Percentiles rank a stretch among this genome's conserved stretches.
Evolutionary conservation across 2,329 filamentous ascomycete species (phyloP).

Genomic region (Phyllosticta ampelicida): DNA sequence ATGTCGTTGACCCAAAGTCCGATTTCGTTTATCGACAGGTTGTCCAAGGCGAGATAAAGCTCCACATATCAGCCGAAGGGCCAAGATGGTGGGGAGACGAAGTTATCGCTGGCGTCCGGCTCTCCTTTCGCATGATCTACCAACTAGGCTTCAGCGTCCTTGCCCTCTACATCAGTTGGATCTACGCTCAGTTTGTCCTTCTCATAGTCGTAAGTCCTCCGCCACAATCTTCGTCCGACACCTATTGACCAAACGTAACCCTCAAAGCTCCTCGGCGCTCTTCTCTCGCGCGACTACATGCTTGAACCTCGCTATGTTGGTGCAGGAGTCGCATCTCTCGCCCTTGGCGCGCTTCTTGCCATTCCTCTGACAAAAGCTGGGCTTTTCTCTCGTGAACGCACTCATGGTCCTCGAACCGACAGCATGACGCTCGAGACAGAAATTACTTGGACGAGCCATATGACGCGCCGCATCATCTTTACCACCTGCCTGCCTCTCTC

Average conservation of each 20-base stretch:
- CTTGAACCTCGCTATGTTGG: conserved; percentile 56
- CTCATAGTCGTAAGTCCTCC: conserved; percentile 50
- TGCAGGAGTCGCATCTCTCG: conserved; percentile 53
- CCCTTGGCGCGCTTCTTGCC: conserved; percentile 57
- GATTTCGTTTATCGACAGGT: conserved; percentile 33
- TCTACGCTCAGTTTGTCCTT: conserved; percentile 65
- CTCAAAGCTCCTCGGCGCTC: conserved; percentile 51
- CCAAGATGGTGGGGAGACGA: conserved; percentile 71
- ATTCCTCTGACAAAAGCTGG: conserved; percentile 66
- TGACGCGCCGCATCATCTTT: conserved; percentile 58
- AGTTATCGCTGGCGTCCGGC: conserved; percentile 55
- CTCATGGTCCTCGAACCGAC: conserved; percentile 49
- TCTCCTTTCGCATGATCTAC: conserved; percentile 59
- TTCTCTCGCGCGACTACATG: conserved; percentile 58
- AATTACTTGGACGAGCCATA: conserved; percentile 60
- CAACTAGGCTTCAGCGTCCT: conserved; percentile 66
- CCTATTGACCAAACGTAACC: conserved; percentile 11
- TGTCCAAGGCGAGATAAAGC: conserved; percentile 63
- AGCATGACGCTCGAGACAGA: conserved; percentile 55
- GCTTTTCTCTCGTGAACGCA: conserved; percentile 54
- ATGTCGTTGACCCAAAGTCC: conserved; percentile 36
- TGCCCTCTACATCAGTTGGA: conserved; percentile 62
- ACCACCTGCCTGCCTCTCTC: conserved; percentile 55
- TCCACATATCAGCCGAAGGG: conserved; percentile 61
- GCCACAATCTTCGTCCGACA: not conserved